Evolutionary conservation across 495 filamentous ascomycete genomes (phyloP).

Genomic region (Penicillium coprophilum): DNA sequence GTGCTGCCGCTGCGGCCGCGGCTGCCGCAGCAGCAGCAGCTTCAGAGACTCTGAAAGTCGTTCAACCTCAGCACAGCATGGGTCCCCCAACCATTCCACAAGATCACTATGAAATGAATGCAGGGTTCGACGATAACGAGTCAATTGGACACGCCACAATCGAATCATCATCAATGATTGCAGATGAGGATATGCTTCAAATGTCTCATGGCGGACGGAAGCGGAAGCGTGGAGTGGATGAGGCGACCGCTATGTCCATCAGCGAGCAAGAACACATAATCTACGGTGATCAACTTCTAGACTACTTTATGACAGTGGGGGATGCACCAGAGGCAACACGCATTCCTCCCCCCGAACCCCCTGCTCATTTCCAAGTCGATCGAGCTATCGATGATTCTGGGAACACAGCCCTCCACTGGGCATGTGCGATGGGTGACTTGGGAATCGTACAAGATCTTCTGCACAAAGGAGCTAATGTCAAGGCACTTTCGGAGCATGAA

Average conservation of each 20-base stretch:
- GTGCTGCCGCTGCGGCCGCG: constrained; percentile 24
- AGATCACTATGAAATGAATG: constrained; percentile 55
- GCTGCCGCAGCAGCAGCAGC: constrained; percentile 17
- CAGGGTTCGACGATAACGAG: constrained; percentile 73
- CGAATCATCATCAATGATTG: constrained; percentile 77
- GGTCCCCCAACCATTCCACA: constrained; percentile 49
- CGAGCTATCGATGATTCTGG: constrained; percentile 83
- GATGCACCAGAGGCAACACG: constrained; percentile 60
- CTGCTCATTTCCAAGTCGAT: constrained; percentile 79
- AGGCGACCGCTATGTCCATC: constrained; percentile 58
- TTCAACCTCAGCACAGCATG: constrained; percentile 45
- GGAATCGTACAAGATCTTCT: constrained; percentile 85
- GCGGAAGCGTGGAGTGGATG: constrained; percentile 65
- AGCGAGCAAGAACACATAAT: constrained; percentile 80
- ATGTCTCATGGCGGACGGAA: constrained; percentile 68
- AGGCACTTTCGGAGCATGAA: constrained; percentile 68
- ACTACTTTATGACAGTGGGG: constrained; percentile 87
- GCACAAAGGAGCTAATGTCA: constrained; percentile 65
- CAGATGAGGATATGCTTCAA: constrained; percentile 72
- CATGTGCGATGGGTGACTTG: constrained; percentile 94
- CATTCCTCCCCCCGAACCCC: constrained; percentile 70
- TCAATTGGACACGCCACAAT: constrained; percentile 77
- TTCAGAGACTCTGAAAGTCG: constrained; percentile 39
- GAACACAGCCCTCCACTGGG: constrained; percentile 94
- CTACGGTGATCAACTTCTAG: constrained; percentile 87